Conservation (phyloP, 2,329 filamentous ascomycete genomes). For the Dactylella cylindrospora region DNA sequence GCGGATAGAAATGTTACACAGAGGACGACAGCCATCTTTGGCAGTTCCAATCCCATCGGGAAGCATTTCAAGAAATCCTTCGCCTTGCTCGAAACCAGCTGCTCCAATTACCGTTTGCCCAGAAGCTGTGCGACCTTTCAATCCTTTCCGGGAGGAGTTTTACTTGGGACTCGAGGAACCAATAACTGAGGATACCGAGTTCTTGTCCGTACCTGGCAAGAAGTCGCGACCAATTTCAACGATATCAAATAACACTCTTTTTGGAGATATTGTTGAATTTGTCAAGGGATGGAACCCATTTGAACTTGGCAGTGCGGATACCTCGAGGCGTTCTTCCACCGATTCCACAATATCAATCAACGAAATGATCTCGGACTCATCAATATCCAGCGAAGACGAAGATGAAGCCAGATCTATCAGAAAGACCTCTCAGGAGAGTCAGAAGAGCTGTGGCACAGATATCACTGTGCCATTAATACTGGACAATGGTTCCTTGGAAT, state of each 20-base stretch:
- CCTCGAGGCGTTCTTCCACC: conserved; percentile 37
- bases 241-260: conserved; percentile 37
- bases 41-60: conserved; percentile 39
- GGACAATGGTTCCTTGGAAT: conserved; percentile 16
- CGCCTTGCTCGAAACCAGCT: conserved; percentile 35
- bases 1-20: conserved; percentile 31
- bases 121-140: conserved; percentile 26
- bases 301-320: conserved; percentile 31
- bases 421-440: conserved; percentile 26
- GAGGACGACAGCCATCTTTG: conserved; percentile 23
- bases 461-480: conserved; percentile 35
- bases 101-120: conserved; percentile 16
- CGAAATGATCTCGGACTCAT: conserved; percentile 39
- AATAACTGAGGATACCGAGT: conserved; percentile 41
- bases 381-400: conserved; percentile 36
- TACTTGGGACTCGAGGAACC: conserved; percentile 38
- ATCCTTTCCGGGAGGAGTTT: conserved; percentile 39
- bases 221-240: conserved; percentile 18
- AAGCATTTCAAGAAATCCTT: conserved; percentile 33
- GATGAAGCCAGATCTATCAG: conserved; percentile 26
- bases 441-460: conserved; percentile 13
- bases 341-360: conserved; percentile 41
- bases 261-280: conserved; percentile 42
- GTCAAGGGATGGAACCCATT: conserved; percentile 43
- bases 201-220: conserved; percentile 22